phyloP scores from a whole-genome alignment of 768 basidiomycete species.

The Strobilomyces dryophilus region DNA sequence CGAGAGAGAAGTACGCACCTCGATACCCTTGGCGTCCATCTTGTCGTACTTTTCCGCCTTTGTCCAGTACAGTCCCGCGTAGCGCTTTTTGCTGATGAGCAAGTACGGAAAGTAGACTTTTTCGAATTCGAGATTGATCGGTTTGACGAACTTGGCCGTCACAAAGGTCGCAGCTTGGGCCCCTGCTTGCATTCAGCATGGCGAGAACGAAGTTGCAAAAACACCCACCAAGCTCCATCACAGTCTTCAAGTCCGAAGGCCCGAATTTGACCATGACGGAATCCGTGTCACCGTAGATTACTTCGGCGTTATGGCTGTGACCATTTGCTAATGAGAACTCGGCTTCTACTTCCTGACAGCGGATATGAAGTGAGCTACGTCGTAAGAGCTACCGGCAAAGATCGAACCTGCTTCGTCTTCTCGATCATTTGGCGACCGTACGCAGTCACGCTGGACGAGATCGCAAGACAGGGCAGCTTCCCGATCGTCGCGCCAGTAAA shows the following conservation, averaged over 20 bases:
- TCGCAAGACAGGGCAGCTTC: slow-evolving; percentile 91
- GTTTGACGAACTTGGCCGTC: slow-evolving; percentile 85
- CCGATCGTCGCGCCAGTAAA: slow-evolving; percentile 98
- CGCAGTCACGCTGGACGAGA: slow-evolving; percentile 92
- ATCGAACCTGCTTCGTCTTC: slow-evolving; percentile 77
- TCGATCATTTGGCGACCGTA: slow-evolving; percentile 99
- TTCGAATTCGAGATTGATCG: slow-evolving; percentile 99
- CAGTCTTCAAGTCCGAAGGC: slow-evolving; percentile 75
- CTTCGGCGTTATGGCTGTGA: slow-evolving; percentile 79
- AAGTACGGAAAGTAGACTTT: slow-evolving; percentile 99
- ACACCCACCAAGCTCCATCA: slow-evolving; percentile 82
- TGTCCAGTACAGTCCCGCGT: slow-evolving; percentile 98
- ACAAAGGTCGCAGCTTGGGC: slow-evolving; percentile 91
- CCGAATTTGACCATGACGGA: slow-evolving; percentile 99
- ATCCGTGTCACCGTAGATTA: slow-evolving; percentile 99
- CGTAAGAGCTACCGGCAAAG: neutral
- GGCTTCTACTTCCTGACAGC: slow-evolving; percentile 72
- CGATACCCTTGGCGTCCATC: slow-evolving; percentile 99
- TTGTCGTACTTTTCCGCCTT: slow-evolving; percentile 94
- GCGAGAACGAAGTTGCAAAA: neutral
- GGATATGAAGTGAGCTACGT: neutral
- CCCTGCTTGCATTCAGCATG: slow-evolving; percentile 42
- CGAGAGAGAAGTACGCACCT: slow-evolving; percentile 48
- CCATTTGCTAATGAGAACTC: slow-evolving; percentile 86
- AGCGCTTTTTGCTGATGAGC: slow-evolving; percentile 97